Percentiles rank a stretch among this genome's conserved stretches.
These are phyloP conservation scores for Pythium chondricola DNA, from an alignment of 352 stramenopile species.

Conservation along the genomic window DNA sequence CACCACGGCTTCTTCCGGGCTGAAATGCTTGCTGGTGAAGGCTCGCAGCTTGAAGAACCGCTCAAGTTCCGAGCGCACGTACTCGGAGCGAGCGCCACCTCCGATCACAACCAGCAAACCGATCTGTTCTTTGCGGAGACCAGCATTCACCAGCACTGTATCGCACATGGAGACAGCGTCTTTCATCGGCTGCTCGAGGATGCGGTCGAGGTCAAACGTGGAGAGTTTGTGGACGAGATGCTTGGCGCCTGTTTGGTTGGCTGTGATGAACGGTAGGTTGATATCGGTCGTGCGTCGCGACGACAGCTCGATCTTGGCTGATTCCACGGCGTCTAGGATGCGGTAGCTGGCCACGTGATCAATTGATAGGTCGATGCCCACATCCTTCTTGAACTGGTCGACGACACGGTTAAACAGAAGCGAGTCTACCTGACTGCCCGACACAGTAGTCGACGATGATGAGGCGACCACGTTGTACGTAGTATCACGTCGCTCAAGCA, in stretches of 20 bases:
- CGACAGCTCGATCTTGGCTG: constrained; percentile 69
- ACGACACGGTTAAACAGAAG: constrained; percentile 46
- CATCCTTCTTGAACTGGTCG: constrained; percentile 45
- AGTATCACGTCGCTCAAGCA: constrained; percentile 28
- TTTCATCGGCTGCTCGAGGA: constrained; percentile 32
- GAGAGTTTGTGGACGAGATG: constrained; percentile 64
- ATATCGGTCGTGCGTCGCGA: constrained; percentile 45
- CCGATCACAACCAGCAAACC: constrained; percentile 49
- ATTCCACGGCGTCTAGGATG: constrained; percentile 57
- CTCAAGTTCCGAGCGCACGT: constrained; percentile 44
- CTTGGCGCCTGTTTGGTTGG: constrained; percentile 56
- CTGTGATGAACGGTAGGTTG: constrained; percentile 76
- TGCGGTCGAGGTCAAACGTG: constrained; percentile 38
- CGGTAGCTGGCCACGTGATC: constrained; percentile 67
- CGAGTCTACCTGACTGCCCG: constrained; percentile 38
- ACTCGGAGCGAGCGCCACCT: constrained; percentile 45
- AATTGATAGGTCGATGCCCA: constrained; percentile 58
- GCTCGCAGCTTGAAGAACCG: constrained; percentile 37
- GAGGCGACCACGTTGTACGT: constrained; percentile 35
- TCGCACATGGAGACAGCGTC: constrained; percentile 32
- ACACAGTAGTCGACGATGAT: constrained; percentile 29
- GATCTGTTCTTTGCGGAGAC: constrained; percentile 35
- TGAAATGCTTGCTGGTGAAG: constrained; percentile 45
- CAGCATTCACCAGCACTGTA: constrained; percentile 21
- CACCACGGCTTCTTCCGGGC: constrained; percentile 54